A percentile compares a stretch with the other conserved stretches of the same genome.
Evolutionary conservation across 129 eudicot species (phyloP).

Genomic region (Kitagawia praeruptora): DNA sequence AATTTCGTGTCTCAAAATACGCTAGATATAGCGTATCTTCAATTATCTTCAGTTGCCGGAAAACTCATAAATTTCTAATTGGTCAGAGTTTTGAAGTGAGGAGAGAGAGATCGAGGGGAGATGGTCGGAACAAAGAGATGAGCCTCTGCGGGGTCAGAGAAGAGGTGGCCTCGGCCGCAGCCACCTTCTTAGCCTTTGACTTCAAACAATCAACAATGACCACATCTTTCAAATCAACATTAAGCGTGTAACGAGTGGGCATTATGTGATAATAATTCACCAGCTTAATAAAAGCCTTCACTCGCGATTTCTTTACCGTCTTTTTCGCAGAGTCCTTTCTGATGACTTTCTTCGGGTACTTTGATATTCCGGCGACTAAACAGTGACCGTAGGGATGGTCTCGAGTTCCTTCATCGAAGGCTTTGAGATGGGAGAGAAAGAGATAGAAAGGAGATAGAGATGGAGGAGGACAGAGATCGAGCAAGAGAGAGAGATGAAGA

Average conservation of each 20-base stretch:
- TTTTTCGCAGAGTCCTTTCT: slow-evolving; percentile 16
- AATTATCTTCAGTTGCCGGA: too few relatives aligned
- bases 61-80: too few relatives aligned
- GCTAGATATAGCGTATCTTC: too few relatives aligned
- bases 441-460: too few relatives aligned
- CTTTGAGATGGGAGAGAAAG: too few relatives aligned
- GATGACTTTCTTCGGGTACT: slow-evolving; percentile 25
- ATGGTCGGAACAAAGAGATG: too few relatives aligned
- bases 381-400: slow-evolving; percentile 20
- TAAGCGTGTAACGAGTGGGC: slow-evolving; percentile 22
- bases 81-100: too few relatives aligned
- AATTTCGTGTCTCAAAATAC: too few relatives aligned
- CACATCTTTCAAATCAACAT: slow-evolving; percentile 16
- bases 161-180: slow-evolving; percentile 13
- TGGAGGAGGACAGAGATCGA: too few relatives aligned
- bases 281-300: slow-evolving; percentile 17
- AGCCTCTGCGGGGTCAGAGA: too few relatives aligned
- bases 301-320: slow-evolving; percentile 18
- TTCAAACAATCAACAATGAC: slow-evolving; percentile 3
- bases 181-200: slow-evolving; percentile 12
- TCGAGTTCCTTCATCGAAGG: slow-evolving; percentile 19
- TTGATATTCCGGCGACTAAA: slow-evolving; percentile 16
- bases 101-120: too few relatives aligned
- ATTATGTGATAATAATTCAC: slow-evolving; percentile 21
- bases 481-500: too few relatives aligned